Conservation (phyloP, 805 yeast species). For the Blastobotrys parvus region DNA sequence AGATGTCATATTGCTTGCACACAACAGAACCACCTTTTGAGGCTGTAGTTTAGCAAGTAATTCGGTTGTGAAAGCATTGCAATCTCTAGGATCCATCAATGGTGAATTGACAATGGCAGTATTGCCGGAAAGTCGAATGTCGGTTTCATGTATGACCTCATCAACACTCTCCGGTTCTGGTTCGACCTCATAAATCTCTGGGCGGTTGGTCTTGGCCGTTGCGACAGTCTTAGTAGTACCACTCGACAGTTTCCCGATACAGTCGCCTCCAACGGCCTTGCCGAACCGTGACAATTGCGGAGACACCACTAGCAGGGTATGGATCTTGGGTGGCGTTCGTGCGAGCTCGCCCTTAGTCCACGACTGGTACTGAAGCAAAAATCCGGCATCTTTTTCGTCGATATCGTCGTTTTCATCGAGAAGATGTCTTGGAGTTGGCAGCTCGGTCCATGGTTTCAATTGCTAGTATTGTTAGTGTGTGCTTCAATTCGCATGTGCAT, state of each 20-base stretch:
- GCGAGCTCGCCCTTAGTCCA: slow-evolving; percentile 12
- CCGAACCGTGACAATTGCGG: slow-evolving; percentile 13
- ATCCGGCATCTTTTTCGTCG: slow-evolving; percentile 9
- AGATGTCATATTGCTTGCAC: slow-evolving; percentile 13
- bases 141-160: slow-evolving; percentile 1
- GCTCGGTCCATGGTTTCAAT: slow-evolving; percentile 34
- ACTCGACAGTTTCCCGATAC: neutral
- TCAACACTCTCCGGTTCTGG: slow-evolving; percentile 4
- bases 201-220: slow-evolving; percentile 2
- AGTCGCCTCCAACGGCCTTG: neutral
- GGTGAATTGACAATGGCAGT: slow-evolving; percentile 9
- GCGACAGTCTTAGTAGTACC: slow-evolving; percentile 3
- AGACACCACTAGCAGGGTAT: slow-evolving; percentile 13
- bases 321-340: neutral
- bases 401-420: slow-evolving; percentile 37
- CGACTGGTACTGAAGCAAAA: slow-evolving; percentile 7
- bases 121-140: neutral
- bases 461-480: slow-evolving; percentile 1
- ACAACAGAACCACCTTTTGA: slow-evolving; percentile 4
- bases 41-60: slow-evolving; percentile 12
- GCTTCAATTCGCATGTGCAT: neutral
- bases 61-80: slow-evolving; percentile 11
- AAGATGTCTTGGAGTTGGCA: slow-evolving; percentile 43
- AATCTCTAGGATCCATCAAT: slow-evolving; percentile 11
- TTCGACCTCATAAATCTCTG: slow-evolving; percentile 10